Evolutionary conservation across 75 land plant genomes (phyloP).

Genomic region (Selaginella moellendorffii): DNA sequence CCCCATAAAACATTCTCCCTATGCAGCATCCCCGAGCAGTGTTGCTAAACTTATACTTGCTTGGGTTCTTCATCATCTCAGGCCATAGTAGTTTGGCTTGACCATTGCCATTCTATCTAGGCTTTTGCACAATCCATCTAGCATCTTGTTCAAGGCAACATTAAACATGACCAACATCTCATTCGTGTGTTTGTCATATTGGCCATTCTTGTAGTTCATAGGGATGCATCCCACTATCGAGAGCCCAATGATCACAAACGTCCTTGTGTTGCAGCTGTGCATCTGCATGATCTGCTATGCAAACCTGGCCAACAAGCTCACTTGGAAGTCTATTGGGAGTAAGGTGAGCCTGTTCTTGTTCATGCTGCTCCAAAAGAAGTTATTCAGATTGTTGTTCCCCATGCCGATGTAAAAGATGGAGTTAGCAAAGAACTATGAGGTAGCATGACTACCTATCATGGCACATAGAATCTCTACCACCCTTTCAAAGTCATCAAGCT

Average conservation of each 20-base stretch:
- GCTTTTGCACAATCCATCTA: not conserved
- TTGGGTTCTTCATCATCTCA: not conserved
- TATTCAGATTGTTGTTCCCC: not conserved
- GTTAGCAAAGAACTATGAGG: too few relatives aligned
- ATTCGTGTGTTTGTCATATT: not conserved
- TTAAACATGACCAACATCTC: not conserved
- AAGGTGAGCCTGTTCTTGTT: not conserved
- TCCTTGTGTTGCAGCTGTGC: not conserved
- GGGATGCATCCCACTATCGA: not conserved
- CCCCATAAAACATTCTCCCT: too few relatives aligned
- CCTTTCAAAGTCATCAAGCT: too few relatives aligned
- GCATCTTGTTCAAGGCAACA: not conserved
- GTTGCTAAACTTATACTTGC: not conserved
- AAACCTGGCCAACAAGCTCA: not conserved
- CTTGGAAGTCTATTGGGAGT: not conserved
- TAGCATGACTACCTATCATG: too few relatives aligned
- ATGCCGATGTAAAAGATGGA: not conserved
- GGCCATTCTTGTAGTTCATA: not conserved
- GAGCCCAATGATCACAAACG: not conserved
- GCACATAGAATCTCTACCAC: too few relatives aligned
- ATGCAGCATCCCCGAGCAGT: too few relatives aligned
- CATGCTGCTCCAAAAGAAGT: not conserved
- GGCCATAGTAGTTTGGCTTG: not conserved
- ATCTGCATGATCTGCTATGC: not conserved
- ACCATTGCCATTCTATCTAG: not conserved